A percentile compares a stretch with the other conserved stretches of the same genome.
Evolutionary conservation across 306 rosid species (phyloP).

Genomic region (Canavalia gladiata): DNA sequence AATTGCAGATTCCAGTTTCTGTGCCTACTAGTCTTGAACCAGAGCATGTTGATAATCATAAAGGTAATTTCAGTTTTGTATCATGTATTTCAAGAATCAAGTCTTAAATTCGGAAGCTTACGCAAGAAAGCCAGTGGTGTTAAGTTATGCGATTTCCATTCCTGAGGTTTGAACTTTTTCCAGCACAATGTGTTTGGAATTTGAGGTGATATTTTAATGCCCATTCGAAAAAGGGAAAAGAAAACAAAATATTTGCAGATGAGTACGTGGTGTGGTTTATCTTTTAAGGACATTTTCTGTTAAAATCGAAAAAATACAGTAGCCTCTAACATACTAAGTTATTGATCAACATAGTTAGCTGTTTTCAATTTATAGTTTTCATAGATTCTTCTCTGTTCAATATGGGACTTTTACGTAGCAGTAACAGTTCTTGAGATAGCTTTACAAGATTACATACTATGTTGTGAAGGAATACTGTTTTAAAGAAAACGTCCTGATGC

Average conservation of each 20-base stretch:
- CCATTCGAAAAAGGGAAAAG: not conserved
- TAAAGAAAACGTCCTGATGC: not conserved
- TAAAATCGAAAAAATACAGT: not conserved
- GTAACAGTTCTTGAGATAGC: not conserved
- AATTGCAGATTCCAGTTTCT: constrained; percentile 53
- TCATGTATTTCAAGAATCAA: constrained; percentile 16
- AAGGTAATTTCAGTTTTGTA: constrained; percentile 48
- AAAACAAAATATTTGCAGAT: not conserved
- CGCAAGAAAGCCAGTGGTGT: not conserved
- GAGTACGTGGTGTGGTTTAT: not conserved
- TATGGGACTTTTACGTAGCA: not conserved
- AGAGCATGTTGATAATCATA: constrained; percentile 41
- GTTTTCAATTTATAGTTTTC: constrained; percentile 12
- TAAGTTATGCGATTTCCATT: not conserved
- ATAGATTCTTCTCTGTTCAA: not conserved
- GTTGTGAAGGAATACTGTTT: constrained; percentile 32
- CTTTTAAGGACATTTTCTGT: not conserved
- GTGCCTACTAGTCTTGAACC: constrained; percentile 45
- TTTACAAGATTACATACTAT: not conserved
- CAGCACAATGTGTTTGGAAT: not conserved
- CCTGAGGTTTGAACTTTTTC: not conserved
- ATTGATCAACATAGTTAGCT: not conserved
- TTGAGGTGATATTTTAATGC: constrained; percentile 9
- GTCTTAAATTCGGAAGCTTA: not conserved
- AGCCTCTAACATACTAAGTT: not conserved